phyloP scores from a whole-genome alignment of 768 basidiomycete genomes.

The Lentinus brumalis region DNA sequence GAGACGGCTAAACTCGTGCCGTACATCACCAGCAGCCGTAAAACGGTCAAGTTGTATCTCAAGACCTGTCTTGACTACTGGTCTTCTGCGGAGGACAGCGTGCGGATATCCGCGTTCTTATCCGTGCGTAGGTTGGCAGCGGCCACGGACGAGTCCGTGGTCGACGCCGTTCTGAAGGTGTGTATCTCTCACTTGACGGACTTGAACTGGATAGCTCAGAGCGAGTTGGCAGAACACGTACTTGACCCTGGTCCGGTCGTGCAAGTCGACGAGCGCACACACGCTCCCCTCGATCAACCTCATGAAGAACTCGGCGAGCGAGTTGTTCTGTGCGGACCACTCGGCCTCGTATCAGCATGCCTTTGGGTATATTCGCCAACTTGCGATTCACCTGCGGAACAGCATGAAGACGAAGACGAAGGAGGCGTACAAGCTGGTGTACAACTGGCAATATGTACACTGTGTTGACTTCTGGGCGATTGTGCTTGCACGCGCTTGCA shows the following conservation, averaged over 20 bases:
- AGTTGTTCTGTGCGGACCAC: slow-evolving; percentile 82
- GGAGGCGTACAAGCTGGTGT: slow-evolving; percentile 93
- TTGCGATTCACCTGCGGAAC: slow-evolving; percentile 89
- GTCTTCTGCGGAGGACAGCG: slow-evolving; percentile 78
- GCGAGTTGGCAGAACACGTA: slow-evolving; percentile 70
- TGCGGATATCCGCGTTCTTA: slow-evolving; percentile 85
- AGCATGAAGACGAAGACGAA: slow-evolving; percentile 89
- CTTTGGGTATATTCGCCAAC: slow-evolving; percentile 92
- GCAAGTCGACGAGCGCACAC: slow-evolving; percentile 83
- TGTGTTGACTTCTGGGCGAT: slow-evolving; percentile 95
- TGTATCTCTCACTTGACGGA: slow-evolving; percentile 9
- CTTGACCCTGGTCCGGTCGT: slow-evolving; percentile 78
- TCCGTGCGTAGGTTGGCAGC: slow-evolving; percentile 80
- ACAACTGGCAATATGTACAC: slow-evolving; percentile 99
- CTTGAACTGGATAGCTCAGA: not conserved
- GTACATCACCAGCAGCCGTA: slow-evolving; percentile 82
- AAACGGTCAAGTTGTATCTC: slow-evolving; percentile 82
- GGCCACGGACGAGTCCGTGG: slow-evolving; percentile 73
- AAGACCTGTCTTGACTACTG: slow-evolving; percentile 89
- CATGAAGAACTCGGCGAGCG: slow-evolving; percentile 97
- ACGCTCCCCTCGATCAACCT: slow-evolving; percentile 90
- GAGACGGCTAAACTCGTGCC: slow-evolving; percentile 92
- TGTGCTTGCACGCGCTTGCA: slow-evolving; percentile 82
- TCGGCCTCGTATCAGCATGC: slow-evolving; percentile 86
- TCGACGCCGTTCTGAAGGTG: slow-evolving; percentile 89